phyloP scores from a whole-genome alignment of 108 stramenopile genomes.

The Fragilariopsis cylindrus region DNA sequence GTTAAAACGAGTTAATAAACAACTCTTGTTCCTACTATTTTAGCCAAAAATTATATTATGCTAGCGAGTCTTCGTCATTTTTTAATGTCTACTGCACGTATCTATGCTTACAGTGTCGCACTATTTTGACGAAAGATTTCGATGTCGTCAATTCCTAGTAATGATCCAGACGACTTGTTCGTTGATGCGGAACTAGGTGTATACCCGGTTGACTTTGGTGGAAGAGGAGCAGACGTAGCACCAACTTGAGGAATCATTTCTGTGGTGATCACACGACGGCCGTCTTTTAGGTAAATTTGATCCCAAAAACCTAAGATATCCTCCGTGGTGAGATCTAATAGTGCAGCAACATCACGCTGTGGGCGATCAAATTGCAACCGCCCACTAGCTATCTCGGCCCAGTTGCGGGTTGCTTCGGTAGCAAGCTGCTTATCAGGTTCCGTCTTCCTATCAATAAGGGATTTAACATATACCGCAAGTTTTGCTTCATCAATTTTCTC shows the following conservation, averaged over 20 bases:
- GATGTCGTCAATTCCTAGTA: conserved; percentile 73
- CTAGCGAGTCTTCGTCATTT: too few species aligned
- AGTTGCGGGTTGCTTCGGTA: conserved; percentile 78
- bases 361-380: conserved; percentile 74
- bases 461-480: conserved; percentile 68
- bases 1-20: conserved; percentile 33
- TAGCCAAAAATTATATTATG: not conserved
- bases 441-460: conserved; percentile 72
- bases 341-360: conserved; percentile 64
- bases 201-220: conserved; percentile 54
- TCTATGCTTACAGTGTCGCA: not conserved
- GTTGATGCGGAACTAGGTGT: not conserved
- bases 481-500: conserved; percentile 56
- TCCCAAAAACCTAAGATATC: conserved; percentile 83
- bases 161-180: conserved; percentile 16
- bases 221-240: conserved; percentile 53
- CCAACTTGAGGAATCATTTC: conserved; percentile 69
- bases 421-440: conserved; percentile 84
- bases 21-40: not conserved
- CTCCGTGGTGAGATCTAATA: conserved; percentile 63
- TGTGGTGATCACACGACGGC: conserved; percentile 61
- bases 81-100: too few species aligned
- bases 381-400: conserved; percentile 78
- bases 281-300: conserved; percentile 48
- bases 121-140: conserved; percentile 45